phyloP scores from a whole-genome alignment of 441 rosid species.

The Biscutella auriculata region DNA sequence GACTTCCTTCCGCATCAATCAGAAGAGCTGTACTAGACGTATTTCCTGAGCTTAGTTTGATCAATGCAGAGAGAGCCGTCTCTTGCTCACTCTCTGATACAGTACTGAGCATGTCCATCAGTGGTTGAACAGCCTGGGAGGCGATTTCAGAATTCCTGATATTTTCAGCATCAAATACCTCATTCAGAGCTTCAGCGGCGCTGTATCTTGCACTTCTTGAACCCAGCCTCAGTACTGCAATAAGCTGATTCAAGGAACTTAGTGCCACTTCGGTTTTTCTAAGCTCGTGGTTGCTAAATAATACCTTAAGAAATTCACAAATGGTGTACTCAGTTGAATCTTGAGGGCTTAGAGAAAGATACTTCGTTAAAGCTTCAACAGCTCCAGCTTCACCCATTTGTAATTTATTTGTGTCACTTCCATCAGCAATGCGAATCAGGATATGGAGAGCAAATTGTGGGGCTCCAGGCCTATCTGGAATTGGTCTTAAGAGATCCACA shows the following conservation, averaged over 20 bases:
- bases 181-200: slow-evolving; percentile 91
- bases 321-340: slow-evolving; percentile 96
- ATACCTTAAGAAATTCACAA: slow-evolving; percentile 76
- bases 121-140: slow-evolving; percentile 88
- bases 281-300: slow-evolving; percentile 77
- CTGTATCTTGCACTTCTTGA: slow-evolving; percentile 88
- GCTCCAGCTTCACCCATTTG: slow-evolving; percentile 96
- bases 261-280: slow-evolving; percentile 80
- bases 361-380: slow-evolving; percentile 85
- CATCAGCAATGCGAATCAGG: slow-evolving; percentile 84
- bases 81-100: slow-evolving; percentile 94
- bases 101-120: slow-evolving; percentile 86
- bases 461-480: slow-evolving; percentile 87
- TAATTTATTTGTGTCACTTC: slow-evolving; percentile 73
- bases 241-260: slow-evolving; percentile 88
- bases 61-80: slow-evolving; percentile 88
- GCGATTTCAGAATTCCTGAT: slow-evolving; percentile 80
- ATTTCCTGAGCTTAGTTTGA: slow-evolving; percentile 78
- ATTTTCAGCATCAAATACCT: slow-evolving; percentile 87
- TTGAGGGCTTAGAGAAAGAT: slow-evolving; percentile 95
- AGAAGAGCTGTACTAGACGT: slow-evolving; percentile 76
- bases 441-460: slow-evolving; percentile 83
- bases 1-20: slow-evolving; percentile 86
- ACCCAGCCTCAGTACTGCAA: slow-evolving; percentile 90
- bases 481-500: slow-evolving; percentile 86